phyloP scores from a whole-genome alignment of 2,329 filamentous ascomycete species.

The Beauveria sp. region DNA sequence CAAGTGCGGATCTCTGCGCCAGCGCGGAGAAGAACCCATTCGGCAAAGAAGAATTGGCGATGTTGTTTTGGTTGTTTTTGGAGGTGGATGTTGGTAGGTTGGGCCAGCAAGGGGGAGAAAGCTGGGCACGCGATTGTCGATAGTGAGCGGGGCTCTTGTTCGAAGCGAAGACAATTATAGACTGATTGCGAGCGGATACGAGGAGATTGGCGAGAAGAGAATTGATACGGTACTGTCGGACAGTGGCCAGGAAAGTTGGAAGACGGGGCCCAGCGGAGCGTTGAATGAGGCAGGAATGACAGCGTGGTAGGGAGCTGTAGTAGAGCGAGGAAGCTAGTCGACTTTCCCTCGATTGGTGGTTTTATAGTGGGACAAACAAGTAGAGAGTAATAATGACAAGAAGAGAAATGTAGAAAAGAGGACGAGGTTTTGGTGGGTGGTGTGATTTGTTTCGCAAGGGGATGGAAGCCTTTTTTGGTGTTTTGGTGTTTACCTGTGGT shows the following conservation, averaged over 20 bases:
- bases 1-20: constrained; percentile 7
- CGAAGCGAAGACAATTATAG: not conserved
- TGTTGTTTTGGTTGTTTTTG: not conserved
- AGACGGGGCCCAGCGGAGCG: not conserved
- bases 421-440: not conserved
- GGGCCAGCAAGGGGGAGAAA: not conserved
- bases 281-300: not conserved
- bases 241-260: not conserved
- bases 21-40: constrained; percentile 2
- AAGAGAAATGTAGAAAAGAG: not conserved
- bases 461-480: not conserved
- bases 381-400: not conserved
- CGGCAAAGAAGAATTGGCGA: not conserved
- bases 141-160: not conserved
- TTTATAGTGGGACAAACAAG: not conserved
- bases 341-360: not conserved
- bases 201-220: not conserved
- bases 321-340: not conserved
- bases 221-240: not conserved
- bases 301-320: not conserved
- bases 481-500: not conserved
- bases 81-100: not conserved
- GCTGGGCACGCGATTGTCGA: not conserved
- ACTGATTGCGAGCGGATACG: not conserved
- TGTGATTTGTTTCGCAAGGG: not conserved